phyloP scores from a whole-genome alignment of 2,329 filamentous ascomycete species.

The Westerdykella aurantiaca region DNA sequence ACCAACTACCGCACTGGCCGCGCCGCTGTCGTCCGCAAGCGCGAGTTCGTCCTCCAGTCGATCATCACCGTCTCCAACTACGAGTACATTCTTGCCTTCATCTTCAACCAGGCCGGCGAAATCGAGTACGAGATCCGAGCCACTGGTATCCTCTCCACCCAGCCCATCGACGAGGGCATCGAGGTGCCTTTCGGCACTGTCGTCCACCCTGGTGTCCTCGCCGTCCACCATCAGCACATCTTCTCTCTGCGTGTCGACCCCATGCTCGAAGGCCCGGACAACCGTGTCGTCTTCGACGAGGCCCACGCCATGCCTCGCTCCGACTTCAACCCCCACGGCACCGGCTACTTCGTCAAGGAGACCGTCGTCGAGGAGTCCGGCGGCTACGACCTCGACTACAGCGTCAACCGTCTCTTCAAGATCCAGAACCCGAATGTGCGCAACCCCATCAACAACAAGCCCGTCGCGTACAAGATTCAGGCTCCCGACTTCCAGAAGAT shows the following conservation, averaged over 20 bases:
- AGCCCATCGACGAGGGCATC: conserved; percentile 60
- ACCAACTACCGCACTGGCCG: conserved; percentile 63
- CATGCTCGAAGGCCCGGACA: conserved; percentile 42
- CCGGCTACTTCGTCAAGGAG: conserved; percentile 44
- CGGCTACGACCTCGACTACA: conserved; percentile 46
- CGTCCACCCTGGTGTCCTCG: conserved; percentile 64
- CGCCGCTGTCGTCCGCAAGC: conserved; percentile 57
- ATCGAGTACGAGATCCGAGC: conserved; percentile 62
- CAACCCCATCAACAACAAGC: conserved; percentile 45
- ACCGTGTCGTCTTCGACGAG: conserved; percentile 48
- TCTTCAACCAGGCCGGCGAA: conserved; percentile 66
- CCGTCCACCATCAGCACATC: conserved; percentile 69
- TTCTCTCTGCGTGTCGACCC: conserved; percentile 53
- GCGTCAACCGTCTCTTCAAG: conserved; percentile 45
- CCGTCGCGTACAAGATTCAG: conserved; percentile 48
- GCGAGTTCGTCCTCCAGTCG: conserved; percentile 62
- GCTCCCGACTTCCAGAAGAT: conserved; percentile 48
- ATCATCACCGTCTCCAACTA: conserved; percentile 70
- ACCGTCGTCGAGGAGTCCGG: conserved; percentile 46
- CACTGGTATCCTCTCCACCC: conserved; percentile 62
- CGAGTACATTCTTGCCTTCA: conserved; percentile 67
- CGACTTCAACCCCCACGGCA: conserved; percentile 52
- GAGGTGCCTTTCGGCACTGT: conserved; percentile 63
- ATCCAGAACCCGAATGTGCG: conserved; percentile 43
- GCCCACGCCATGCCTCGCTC: conserved; percentile 55